Conservation (phyloP, 129 eudicot species). For the Ambrosia artemisiifolia region DNA sequence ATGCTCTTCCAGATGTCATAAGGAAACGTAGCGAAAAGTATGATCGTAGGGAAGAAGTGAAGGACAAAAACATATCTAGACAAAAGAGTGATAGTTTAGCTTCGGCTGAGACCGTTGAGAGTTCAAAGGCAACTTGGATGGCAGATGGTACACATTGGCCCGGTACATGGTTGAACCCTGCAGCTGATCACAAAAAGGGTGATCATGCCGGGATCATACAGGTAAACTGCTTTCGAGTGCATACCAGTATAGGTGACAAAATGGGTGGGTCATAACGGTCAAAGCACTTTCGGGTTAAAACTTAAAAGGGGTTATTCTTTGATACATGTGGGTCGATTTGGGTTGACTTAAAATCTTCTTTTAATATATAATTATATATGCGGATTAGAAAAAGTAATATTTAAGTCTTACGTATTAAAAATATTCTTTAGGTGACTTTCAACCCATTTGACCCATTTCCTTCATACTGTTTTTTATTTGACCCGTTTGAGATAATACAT, state of each 20-base stretch:
- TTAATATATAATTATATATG: too few relatives aligned
- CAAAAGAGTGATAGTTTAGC: slow-evolving; percentile 45
- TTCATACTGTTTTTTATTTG: neutral
- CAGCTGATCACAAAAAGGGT: slow-evolving; percentile 70
- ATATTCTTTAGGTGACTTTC: neutral
- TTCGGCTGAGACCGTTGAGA: slow-evolving; percentile 22
- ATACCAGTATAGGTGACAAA: neutral
- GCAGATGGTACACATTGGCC: slow-evolving; percentile 99
- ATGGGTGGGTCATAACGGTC: neutral
- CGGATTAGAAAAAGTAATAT: too few relatives aligned
- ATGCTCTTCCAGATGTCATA: slow-evolving; percentile 84
- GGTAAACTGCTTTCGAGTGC: slow-evolving; percentile 24
- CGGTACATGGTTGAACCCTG: slow-evolving; percentile 68
- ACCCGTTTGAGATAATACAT: neutral
- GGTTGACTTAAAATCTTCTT: too few relatives aligned
- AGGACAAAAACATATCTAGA: slow-evolving; percentile 37
- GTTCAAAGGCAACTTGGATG: slow-evolving; percentile 82
- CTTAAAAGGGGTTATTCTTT: too few relatives aligned
- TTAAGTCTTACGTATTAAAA: too few relatives aligned
- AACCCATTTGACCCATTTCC: neutral
- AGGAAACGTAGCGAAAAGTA: slow-evolving; percentile 67
- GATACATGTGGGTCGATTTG: neutral
- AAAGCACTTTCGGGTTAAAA: neutral
- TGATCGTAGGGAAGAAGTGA: slow-evolving; percentile 50
- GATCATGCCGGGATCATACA: slow-evolving; percentile 90